Percentiles rank a stretch among this genome's conserved stretches.
Conservation (phyloP, 108 stramenopile species). For the Skeletonema potamos region DNA sequence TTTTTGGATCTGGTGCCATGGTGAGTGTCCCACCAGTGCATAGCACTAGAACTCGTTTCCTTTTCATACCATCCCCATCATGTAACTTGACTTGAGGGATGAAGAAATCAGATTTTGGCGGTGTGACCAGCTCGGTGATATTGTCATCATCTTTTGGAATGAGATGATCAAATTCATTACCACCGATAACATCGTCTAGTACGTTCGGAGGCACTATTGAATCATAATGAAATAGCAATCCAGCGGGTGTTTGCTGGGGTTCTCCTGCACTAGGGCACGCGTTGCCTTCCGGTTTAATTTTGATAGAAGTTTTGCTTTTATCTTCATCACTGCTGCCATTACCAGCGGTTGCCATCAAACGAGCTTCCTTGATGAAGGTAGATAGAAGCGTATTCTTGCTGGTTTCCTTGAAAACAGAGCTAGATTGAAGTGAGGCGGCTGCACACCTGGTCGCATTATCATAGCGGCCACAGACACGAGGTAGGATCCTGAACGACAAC, state of each 20-base stretch:
- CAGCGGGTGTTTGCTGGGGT: conserved; percentile 28
- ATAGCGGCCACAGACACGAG: neutral
- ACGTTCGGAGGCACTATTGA: neutral
- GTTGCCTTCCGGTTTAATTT: neutral
- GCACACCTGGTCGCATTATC: neutral
- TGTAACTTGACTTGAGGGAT: conserved; percentile 64
- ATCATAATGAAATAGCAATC: conserved; percentile 21
- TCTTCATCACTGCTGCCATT: neutral
- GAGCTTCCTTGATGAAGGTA: neutral
- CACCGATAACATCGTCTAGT: neutral
- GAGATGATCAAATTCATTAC: conserved; percentile 1
- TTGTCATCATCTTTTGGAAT: conserved; percentile 34
- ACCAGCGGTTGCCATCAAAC: neutral
- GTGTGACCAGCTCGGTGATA: conserved; percentile 29
- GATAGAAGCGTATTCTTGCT: too few relatives aligned
- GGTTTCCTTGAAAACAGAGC: neutral
- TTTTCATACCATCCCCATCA: conserved; percentile 47
- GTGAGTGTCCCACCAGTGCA: conserved; percentile 88
- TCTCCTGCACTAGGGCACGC: neutral
- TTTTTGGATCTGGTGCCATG: conserved; percentile 72
- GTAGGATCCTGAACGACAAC: neutral
- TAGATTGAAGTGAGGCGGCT: neutral
- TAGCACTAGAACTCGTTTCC: conserved; percentile 44
- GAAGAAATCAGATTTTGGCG: conserved; percentile 38
- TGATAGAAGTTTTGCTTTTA: neutral